Evolutionary conservation across 768 basidiomycete species (phyloP).

Genomic region (Leccinum uliginosum): DNA sequence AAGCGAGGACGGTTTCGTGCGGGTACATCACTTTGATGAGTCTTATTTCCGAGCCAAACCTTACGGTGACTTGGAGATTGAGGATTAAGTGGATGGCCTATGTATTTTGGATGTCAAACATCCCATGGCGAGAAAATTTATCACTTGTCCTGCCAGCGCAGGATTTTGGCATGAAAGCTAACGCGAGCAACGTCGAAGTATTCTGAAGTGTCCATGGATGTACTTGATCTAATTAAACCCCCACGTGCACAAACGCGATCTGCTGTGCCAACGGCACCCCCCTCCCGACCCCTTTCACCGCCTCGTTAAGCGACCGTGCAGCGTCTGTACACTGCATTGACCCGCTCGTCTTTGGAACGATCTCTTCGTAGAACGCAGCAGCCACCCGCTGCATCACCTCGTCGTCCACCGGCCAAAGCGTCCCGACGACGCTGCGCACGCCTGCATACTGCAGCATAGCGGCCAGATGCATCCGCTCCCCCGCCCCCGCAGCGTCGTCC

Average conservation of each 20-base stretch:
- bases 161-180: not conserved
- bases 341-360: slow-evolving; percentile 9
- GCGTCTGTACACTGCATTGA: slow-evolving; percentile 11
- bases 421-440: slow-evolving; percentile 31
- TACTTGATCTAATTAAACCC: slow-evolving; percentile 12
- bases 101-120: slow-evolving; percentile 8
- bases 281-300: slow-evolving; percentile 9
- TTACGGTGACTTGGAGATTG: slow-evolving; percentile 83
- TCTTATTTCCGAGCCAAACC: slow-evolving; percentile 90
- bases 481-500: slow-evolving; percentile 15
- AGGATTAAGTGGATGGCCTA: slow-evolving; percentile 38
- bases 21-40: slow-evolving; percentile 91
- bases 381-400: slow-evolving; percentile 20
- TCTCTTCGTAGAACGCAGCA: slow-evolving; percentile 21
- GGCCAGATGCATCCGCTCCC: slow-evolving; percentile 34
- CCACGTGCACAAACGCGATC: slow-evolving; percentile 29
- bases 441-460: slow-evolving; percentile 32
- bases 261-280: slow-evolving; percentile 20
- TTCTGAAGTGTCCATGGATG: too few species aligned
- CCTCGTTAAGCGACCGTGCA: slow-evolving; percentile 19
- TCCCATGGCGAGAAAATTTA: slow-evolving; percentile 7
- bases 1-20: slow-evolving; percentile 93
- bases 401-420: slow-evolving; percentile 33
- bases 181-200: not conserved
- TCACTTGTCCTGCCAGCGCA: not conserved